Base-by-base conservation (phyloP, 2,329 filamentous ascomycete genomes). In the Xylaria sp. region DNA sequence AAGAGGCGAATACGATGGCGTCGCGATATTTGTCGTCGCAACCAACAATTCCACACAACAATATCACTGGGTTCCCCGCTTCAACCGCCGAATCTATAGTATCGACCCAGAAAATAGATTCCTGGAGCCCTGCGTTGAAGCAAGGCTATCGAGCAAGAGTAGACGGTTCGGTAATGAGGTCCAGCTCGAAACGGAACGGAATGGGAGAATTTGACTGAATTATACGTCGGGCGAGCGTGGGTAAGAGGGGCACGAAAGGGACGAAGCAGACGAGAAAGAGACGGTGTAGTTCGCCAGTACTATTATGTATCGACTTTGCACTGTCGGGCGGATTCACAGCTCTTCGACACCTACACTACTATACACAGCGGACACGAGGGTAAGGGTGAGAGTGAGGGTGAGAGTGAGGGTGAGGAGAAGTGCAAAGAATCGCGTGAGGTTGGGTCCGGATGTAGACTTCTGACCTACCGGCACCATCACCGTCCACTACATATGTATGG, bases 341-440 rank as follows among this genome's bases (percentile, higher is more conserved):
- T 18, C n/a, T 31, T 10, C 31, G 48, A 15, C 13, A 28, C 36
- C 46, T 33, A 23, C n/a, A 31, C 41, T 28, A 28, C 28, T 5
- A 9, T 25, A 6, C 25, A 31, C 33, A n/a, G 58, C 41, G 52
- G 8, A 51, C 23, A 41, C 43, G 43, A 13, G 54, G 9, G 18
- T n/a, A 9, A 23, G 41, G 43, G 28, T 28, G 28, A 28, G 28
- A 28, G 28, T n/a, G 13, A 23, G 41, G 43, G 28, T 28, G 28
- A 28, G 28, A 28, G 28, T 28, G 28, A 28, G 28, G 9, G 18
- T n/a, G 13, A 23, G 41, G 43, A 61, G 33, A 65, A 61, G 61
- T 46, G 31, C 10, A 43, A 56, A 49, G 31, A 46, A 28, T 61
- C 51, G 51, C 62, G 23, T 56, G 62, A 68, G 51, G 66, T 60